These are phyloP conservation scores for Pseudocercospora macadamiae DNA, from an alignment of 2,329 filamentous ascomycete genomes.

Conservation along the genomic window DNA sequence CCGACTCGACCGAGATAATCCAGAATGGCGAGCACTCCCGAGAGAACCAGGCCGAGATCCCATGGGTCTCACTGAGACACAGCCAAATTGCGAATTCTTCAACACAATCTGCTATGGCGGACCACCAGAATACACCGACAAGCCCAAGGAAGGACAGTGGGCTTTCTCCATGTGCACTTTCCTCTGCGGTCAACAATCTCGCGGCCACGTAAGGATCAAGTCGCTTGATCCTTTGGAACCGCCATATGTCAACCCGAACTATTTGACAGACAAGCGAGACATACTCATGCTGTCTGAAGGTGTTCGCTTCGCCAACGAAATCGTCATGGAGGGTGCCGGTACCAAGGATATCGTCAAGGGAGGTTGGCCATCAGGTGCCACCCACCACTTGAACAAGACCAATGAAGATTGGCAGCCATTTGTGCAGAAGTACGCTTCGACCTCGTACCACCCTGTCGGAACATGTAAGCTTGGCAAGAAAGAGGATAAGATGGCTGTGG, in stretches of 20 bases:
- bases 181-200: conserved; percentile 61
- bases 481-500: conserved; percentile 54
- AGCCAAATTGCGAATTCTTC: conserved; percentile 67
- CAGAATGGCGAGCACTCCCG: conserved; percentile 56
- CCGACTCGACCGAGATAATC: conserved; percentile 55
- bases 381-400: conserved; percentile 56
- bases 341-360: conserved; percentile 64
- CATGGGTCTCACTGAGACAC: conserved; percentile 60
- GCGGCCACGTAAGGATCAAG: conserved; percentile 58
- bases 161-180: conserved; percentile 63
- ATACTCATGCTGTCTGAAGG: conserved; percentile 62
- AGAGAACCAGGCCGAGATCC: conserved; percentile 58
- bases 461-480: conserved; percentile 60
- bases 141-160: conserved; percentile 57
- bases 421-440: conserved; percentile 58
- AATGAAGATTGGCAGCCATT: conserved; percentile 62
- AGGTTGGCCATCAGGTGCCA: conserved; percentile 58
- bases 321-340: conserved; percentile 59
- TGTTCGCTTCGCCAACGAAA: conserved; percentile 62
- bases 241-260: conserved; percentile 63
- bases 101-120: conserved; percentile 65
- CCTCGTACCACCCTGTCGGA: conserved; percentile 55
- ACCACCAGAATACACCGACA: conserved; percentile 60
- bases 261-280: conserved; percentile 61
- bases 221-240: conserved; percentile 53